phyloP scores from a whole-genome alignment of 345 rosid species.

The Trapa bicornis region DNA sequence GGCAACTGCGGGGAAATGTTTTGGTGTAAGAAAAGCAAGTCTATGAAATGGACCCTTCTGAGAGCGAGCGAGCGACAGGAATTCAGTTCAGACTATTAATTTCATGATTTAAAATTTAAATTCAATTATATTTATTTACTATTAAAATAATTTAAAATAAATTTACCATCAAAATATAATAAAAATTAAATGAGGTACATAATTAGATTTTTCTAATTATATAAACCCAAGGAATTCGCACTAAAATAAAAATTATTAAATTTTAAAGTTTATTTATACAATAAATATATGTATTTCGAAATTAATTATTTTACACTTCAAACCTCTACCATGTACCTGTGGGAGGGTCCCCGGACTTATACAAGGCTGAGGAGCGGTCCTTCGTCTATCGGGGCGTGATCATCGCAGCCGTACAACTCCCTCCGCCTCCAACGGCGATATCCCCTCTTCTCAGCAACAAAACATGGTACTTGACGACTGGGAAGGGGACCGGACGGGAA shows the following conservation, averaged over 20 bases:
- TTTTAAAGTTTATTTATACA: too few species aligned
- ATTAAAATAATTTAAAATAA: too few species aligned
- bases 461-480: conserved; percentile 70
- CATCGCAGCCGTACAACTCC: conserved; percentile 44
- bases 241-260: too few species aligned
- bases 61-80: background rate
- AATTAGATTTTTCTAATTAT: too few species aligned
- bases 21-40: background rate
- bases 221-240: too few species aligned
- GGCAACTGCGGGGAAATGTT: conserved; percentile 23
- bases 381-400: conserved; percentile 52
- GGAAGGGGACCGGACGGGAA: conserved; percentile 70
- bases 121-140: too few species aligned
- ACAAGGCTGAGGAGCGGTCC: conserved; percentile 44
- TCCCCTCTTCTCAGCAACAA: conserved; percentile 37
- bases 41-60: background rate
- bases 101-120: background rate
- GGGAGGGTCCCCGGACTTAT: conserved; percentile 85
- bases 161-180: too few species aligned
- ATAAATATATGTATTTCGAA: too few species aligned
- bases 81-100: background rate
- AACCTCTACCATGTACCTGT: conserved; percentile 40
- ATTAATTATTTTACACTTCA: too few species aligned
- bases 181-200: too few species aligned
- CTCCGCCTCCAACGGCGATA: conserved; percentile 45